Percentiles rank a stretch among this genome's conserved stretches.
phyloP scores from a whole-genome alignment of 805 yeast species.

The Cyberlindnera misumaiensis region DNA sequence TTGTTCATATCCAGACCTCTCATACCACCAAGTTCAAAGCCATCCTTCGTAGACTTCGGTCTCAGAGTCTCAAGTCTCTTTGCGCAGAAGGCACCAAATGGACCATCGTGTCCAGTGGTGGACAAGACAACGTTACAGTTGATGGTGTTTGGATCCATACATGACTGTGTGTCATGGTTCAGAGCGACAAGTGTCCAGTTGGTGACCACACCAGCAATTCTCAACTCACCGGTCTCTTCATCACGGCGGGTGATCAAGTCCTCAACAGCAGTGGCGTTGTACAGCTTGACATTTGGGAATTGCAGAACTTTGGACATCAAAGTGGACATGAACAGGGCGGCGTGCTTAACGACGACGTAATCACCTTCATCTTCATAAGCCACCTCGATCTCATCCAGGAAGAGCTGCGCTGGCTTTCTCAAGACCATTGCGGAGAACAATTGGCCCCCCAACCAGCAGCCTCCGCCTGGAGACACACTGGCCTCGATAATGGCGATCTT shows the following conservation, averaged over 20 bases:
- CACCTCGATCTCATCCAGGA: conserved; percentile 1
- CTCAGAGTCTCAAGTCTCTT: conserved; percentile 43
- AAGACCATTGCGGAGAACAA: conserved; percentile 42
- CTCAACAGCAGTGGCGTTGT: conserved; percentile 54
- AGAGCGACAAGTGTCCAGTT: conserved; percentile 76
- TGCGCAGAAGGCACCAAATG: conserved; percentile 74
- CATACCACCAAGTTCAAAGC: conserved; percentile 41
- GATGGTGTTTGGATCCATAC: conserved; percentile 28
- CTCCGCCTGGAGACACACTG: conserved; percentile 74
- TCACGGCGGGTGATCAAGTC: conserved; percentile 69
- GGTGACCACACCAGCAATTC: conserved; percentile 75
- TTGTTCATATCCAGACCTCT: conserved; percentile 73
- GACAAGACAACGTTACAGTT: conserved; percentile 45
- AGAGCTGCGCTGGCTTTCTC: not conserved
- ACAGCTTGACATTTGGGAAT: conserved; percentile 75
- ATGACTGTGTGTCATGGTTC: conserved; percentile 70
- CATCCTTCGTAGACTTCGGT: not conserved
- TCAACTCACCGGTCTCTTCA: conserved; percentile 41
- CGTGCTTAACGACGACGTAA: conserved; percentile 22
- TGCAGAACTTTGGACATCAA: conserved; percentile 60
- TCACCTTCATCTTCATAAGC: conserved; percentile 1
- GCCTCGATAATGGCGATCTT: conserved; percentile 71
- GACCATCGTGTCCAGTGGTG: conserved; percentile 79
- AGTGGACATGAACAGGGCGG: conserved; percentile 70
- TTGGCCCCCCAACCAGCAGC: conserved; percentile 75